phyloP scores from a whole-genome alignment of 2,329 filamentous ascomycete genomes.

The Penicillium olsonii region DNA sequence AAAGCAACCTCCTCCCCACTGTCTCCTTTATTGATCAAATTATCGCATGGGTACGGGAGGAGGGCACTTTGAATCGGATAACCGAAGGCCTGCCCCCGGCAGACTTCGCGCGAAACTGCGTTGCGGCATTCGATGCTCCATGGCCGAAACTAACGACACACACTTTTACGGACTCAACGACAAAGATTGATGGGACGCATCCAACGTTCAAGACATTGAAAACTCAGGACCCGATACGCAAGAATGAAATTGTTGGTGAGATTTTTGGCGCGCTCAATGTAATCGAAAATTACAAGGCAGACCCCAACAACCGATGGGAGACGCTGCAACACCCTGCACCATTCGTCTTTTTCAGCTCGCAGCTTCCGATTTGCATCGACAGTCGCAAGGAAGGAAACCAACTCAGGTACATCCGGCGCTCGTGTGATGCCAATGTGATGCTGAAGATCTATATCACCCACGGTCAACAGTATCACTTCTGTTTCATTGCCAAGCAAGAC shows the following conservation, averaged over 20 bases:
- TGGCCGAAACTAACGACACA: conserved; percentile 56
- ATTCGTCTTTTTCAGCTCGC: conserved; percentile 84
- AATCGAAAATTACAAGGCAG: conserved; percentile 70
- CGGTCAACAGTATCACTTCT: conserved; percentile 82
- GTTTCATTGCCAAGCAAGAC: conserved; percentile 79
- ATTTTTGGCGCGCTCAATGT: conserved; percentile 77
- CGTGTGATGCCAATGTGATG: conserved; percentile 85
- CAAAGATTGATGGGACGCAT: conserved; percentile 56
- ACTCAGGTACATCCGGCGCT: conserved; percentile 86
- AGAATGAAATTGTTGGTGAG: conserved; percentile 64
- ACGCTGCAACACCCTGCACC: conserved; percentile 63
- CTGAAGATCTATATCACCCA: conserved; percentile 83
- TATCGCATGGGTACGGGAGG: conserved; percentile 76
- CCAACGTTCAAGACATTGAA: conserved; percentile 68
- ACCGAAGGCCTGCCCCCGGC: conserved; percentile 62
- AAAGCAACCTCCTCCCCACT: conserved; percentile 76
- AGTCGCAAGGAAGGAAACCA: conserved; percentile 82
- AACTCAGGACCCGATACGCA: conserved; percentile 53
- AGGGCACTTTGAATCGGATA: conserved; percentile 66
- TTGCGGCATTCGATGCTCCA: conserved; percentile 55
- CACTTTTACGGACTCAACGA: conserved; percentile 52
- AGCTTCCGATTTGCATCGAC: conserved; percentile 89
- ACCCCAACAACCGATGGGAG: conserved; percentile 67
- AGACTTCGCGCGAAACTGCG: conserved; percentile 70
- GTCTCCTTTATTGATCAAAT: conserved; percentile 74